Evolutionary conservation across 352 stramenopile species (phyloP), one percentile per base, ranked within the genome.

Genomic region (Pythium phragmitis): DNA sequence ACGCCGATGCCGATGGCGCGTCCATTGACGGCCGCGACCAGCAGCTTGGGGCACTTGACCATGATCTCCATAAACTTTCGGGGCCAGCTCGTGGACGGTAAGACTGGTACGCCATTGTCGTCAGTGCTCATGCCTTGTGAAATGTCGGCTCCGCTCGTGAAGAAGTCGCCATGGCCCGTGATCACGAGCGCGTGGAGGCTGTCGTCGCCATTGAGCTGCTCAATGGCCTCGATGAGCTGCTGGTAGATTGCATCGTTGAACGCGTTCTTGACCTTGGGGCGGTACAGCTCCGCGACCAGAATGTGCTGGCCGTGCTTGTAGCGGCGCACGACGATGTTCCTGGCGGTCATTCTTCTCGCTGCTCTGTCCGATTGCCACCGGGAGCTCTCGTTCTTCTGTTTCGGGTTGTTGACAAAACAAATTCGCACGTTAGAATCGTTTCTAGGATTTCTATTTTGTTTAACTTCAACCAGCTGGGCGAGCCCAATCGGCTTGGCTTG

Each of bases 131-230:
- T 69, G 9, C 68, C 70, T 57, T 83, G 63, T 58, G 77, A 70
- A 39, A 96, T 70, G 71, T 97, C 88, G 16, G 88, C 88, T 47
- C 91, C 92, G 60, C 85, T 96, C 26, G 88, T 94, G 66, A 98
- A 98, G 71, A 96, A 98, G 52, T 95, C 78, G 26, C 92, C 94
- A 37, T 84, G 70, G 49, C 92, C 92, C 19, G 94, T 98, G 64
- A 98, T 75, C 51, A 98, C 78, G 39, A 98, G 76, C 33, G 79
- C 88, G 19, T 92, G 73, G 14, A 98, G 77, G 14, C 70, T 67
- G 8, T 73, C 62, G 72, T 97, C 78, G 68, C 65, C 70, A 45
- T 85, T 80, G 53, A 82, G 87, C 59, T 79, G 69, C 19, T 86
- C 58, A 46, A 98, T 74, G 34, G 87, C 74, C 37, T 80, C 68